Evolutionary conservation across 2,329 filamentous ascomycete species (phyloP).

Genomic region (Aspergillus ochraceus): DNA sequence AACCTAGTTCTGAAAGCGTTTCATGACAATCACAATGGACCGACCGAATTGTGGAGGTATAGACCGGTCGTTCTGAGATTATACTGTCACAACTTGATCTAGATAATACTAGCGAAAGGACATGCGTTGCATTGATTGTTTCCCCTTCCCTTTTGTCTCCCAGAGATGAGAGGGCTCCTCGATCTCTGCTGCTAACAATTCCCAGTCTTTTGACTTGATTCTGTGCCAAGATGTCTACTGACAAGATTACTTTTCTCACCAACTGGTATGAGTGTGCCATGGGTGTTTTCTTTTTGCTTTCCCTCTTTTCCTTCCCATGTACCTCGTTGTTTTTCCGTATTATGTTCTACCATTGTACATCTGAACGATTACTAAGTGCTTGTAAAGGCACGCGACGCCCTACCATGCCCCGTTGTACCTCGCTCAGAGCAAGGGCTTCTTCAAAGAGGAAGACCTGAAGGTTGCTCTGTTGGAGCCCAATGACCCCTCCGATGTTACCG

Average conservation of each 20-base stretch:
- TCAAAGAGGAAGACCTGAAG: constrained; percentile 72
- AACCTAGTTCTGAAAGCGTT: constrained; percentile 4
- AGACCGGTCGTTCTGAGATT: constrained; percentile 62
- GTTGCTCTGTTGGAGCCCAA: constrained; percentile 76
- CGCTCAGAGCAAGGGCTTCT: constrained; percentile 73
- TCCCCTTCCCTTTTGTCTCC: constrained; percentile 29
- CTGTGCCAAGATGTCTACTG: constrained; percentile 67
- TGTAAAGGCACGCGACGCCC: constrained; percentile 71
- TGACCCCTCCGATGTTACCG: constrained; percentile 78
- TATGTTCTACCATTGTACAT: background rate
- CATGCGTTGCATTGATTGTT: constrained; percentile 66
- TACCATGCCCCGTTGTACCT: constrained; percentile 79
- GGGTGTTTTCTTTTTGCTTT: constrained; percentile 6
- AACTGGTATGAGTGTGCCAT: constrained; percentile 64
- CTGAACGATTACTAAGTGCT: constrained; percentile 28
- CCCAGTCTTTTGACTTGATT: constrained; percentile 40
- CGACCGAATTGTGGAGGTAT: constrained; percentile 18
- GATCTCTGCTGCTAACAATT: constrained; percentile 26
- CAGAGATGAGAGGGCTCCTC: constrained; percentile 14
- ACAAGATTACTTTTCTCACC: constrained; percentile 82
- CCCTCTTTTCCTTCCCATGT: constrained; percentile 5
- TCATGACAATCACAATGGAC: constrained; percentile 9
- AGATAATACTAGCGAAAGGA: constrained; percentile 87
- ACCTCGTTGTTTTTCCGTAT: constrained; percentile 1
- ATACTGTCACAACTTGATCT: constrained; percentile 84